Conservation (phyloP, 371 early-diverging fungal species). For the Phascolomyces articulosus region DNA sequence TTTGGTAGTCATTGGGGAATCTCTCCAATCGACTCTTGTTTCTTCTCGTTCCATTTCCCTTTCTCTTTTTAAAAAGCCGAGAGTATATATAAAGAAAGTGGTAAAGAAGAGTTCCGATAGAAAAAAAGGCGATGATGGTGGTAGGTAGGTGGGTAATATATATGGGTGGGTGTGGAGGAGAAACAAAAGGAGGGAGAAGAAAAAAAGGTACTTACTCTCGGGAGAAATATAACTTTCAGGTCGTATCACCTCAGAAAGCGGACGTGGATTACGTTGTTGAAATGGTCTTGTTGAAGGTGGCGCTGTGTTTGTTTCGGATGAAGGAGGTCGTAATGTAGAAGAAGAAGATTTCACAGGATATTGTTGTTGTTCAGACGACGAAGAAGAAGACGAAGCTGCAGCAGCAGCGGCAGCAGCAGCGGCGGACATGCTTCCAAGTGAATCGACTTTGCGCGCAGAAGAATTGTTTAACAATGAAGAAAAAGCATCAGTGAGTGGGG, state of each 20-base stretch:
- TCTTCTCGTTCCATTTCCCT: too few relatives aligned
- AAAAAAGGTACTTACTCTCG: conserved; percentile 31
- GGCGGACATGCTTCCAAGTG: conserved; percentile 9
- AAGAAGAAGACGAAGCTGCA: conserved; percentile 2
- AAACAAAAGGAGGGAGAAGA: neutral
- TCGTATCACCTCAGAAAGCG: conserved; percentile 44
- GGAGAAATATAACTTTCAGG: conserved; percentile 40
- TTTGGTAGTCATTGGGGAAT: too few relatives aligned
- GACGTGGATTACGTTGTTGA: conserved; percentile 29
- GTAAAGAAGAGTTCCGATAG: too few relatives aligned
- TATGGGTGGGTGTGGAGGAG: neutral
- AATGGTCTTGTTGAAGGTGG: conserved; percentile 1
- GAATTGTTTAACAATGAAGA: conserved; percentile 13
- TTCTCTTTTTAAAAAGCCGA: too few relatives aligned
- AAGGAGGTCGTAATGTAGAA: conserved; percentile 13
- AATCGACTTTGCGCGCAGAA: conserved; percentile 7
- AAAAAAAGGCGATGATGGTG: too few relatives aligned
- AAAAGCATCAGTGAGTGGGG: conserved; percentile 19
- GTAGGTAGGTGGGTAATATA: too few relatives aligned
- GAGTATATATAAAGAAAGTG: too few relatives aligned
- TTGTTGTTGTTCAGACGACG: conserved; percentile 8
- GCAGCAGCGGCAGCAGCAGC: neutral
- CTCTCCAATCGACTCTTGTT: too few relatives aligned
- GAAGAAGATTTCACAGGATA: conserved; percentile 11
- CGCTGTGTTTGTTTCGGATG: conserved; percentile 12